Percentiles rank a stretch among this genome's conserved stretches.
These are phyloP conservation scores for Penicillium diatomitis DNA, from an alignment of 495 filamentous ascomycete species.

Conservation along the genomic window DNA sequence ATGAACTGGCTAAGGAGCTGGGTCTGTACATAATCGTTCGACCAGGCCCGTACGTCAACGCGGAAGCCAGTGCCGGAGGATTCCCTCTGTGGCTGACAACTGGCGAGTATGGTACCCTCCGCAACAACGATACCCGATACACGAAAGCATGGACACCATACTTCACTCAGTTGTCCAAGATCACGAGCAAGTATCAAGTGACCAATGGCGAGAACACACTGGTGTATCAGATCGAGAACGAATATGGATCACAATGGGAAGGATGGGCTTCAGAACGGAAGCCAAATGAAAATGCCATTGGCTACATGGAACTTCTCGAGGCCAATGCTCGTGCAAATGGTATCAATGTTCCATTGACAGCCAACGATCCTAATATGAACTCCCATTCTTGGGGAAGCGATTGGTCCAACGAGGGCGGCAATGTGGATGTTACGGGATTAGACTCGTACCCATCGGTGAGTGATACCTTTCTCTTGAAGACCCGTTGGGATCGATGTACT, in stretches of 20 bases:
- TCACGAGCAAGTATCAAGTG: conserved; percentile 44
- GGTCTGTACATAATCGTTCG: conserved; percentile 32
- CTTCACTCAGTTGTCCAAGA: conserved; percentile 36
- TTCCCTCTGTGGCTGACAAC: conserved; percentile 54
- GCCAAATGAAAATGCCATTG: conserved; percentile 38
- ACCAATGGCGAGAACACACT: conserved; percentile 48
- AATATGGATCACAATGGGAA: conserved; percentile 50
- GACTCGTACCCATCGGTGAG: conserved; percentile 48
- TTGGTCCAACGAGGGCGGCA: conserved; percentile 43
- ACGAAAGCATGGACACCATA: conserved; percentile 44
- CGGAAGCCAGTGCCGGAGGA: conserved; percentile 48
- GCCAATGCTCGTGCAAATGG: conserved; percentile 40
- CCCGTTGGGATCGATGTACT: no score
- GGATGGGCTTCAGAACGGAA: conserved; percentile 25
- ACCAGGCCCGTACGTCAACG: conserved; percentile 37
- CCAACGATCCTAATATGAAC: conserved; percentile 48
- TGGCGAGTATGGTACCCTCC: conserved; percentile 47
- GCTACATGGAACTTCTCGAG: conserved; percentile 50
- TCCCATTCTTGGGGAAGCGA: conserved; percentile 45
- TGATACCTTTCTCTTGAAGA: neutral
- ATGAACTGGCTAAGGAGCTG: conserved; percentile 45
- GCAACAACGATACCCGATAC: conserved; percentile 50
- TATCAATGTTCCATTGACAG: conserved; percentile 43
- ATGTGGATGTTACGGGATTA: conserved; percentile 48
- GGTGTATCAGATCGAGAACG: conserved; percentile 53